Percentiles rank a stretch among this genome's conserved stretches.
Evolutionary conservation across 257 asterid genomes (phyloP).

Genomic region (Solanum chaucha): DNA sequence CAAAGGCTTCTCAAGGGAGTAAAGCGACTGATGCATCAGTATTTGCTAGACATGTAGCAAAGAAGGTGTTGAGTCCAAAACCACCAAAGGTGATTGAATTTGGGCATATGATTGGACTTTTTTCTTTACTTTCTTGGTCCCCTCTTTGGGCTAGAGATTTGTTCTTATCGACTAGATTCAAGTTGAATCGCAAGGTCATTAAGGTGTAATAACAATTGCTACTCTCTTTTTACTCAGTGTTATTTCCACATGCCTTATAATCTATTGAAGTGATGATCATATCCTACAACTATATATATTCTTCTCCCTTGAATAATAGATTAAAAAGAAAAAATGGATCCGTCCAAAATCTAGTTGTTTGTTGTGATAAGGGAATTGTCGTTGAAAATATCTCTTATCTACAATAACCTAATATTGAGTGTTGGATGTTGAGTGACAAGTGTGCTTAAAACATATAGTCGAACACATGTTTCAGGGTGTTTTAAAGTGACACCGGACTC

Average conservation of each 20-base stretch:
- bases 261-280: neutral
- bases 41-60: slow-evolving; percentile 52
- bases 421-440: neutral
- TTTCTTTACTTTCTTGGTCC: slow-evolving; percentile 39
- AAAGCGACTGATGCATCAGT: slow-evolving; percentile 42
- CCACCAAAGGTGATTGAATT: slow-evolving; percentile 42
- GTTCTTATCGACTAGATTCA: slow-evolving; percentile 34
- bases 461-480: neutral
- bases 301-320: neutral
- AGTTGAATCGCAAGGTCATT: slow-evolving; percentile 15
- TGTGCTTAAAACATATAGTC: neutral
- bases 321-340: neutral
- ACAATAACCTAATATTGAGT: neutral
- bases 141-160: slow-evolving; percentile 64
- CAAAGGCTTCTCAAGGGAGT: slow-evolving; percentile 57
- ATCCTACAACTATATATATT: neutral
- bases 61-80: slow-evolving; percentile 30
- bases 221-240: neutral
- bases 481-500: neutral
- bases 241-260: neutral
- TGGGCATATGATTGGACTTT: slow-evolving; percentile 57
- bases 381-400: neutral
- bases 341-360: neutral
- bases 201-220: neutral
- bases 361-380: neutral